These are phyloP conservation scores for Debaryomyces hansenii DNA, from an alignment of 805 yeast species.

Conservation along the genomic window DNA sequence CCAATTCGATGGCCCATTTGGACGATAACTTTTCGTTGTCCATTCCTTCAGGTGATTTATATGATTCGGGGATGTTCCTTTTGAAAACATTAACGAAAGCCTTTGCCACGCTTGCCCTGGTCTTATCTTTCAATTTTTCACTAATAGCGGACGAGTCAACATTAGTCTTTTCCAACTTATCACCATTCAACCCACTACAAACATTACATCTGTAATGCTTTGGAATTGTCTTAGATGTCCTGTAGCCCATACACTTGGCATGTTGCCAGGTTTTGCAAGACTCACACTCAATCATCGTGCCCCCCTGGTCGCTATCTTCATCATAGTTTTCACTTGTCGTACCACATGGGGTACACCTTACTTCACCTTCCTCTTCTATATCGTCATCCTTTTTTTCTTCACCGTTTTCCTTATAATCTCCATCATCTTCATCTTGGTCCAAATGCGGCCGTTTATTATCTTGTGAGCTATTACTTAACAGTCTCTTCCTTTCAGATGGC, in stretches of 20 bases:
- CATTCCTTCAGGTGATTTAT: conserved; percentile 16
- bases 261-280: conserved; percentile 74
- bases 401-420: conserved; percentile 9
- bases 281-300: conserved; percentile 68
- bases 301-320: conserved; percentile 52
- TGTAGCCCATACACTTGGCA: conserved; percentile 57
- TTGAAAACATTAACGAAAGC: conserved; percentile 50
- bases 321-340: conserved; percentile 57
- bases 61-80: conserved; percentile 38
- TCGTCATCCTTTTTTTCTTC: conserved; percentile 11
- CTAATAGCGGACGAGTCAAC: conserved; percentile 5
- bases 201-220: conserved; percentile 52
- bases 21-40: conserved; percentile 34
- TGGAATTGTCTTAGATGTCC: conserved; percentile 40
- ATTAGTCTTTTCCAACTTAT: conserved; percentile 4
- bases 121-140: conserved; percentile 28
- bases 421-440: conserved; percentile 6
- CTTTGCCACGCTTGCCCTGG: conserved; percentile 48
- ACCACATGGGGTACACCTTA: conserved; percentile 64
- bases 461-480: neutral
- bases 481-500: neutral
- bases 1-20: conserved; percentile 53
- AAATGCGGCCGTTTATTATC: conserved; percentile 1
- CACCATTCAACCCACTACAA: conserved; percentile 29
- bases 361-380: conserved; percentile 40